Conservation (phyloP, 164 flowering plant genomes). For the Tinospora cordifolia region DNA sequence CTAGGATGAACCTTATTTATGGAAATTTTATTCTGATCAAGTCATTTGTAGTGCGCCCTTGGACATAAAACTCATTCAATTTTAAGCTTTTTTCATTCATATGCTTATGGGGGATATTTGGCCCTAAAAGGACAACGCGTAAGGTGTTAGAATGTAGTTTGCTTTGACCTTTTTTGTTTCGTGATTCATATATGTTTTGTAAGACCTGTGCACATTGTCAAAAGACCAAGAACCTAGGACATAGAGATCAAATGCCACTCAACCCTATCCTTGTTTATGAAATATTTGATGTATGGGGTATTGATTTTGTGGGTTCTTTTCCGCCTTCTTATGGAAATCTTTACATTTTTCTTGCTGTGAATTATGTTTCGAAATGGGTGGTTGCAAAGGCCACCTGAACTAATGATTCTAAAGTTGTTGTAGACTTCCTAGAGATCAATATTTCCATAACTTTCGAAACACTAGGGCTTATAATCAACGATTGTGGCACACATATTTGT, state of each 20-base stretch:
- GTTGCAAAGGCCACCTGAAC: neutral
- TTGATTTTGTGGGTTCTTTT: neutral
- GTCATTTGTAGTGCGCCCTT: neutral
- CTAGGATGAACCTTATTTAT: neutral
- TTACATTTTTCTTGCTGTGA: neutral
- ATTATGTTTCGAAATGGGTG: neutral
- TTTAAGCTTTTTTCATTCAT: too few species aligned
- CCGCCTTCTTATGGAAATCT: neutral
- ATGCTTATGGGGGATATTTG: too few species aligned
- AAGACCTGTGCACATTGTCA: too few species aligned
- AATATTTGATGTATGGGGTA: neutral
- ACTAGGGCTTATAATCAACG: neutral
- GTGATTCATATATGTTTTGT: too few species aligned
- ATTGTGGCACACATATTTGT: neutral
- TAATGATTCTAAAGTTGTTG: neutral
- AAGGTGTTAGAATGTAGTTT: too few species aligned
- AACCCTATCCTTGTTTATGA: neutral
- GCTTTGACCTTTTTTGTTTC: too few species aligned
- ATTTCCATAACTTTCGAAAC: neutral
- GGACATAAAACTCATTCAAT: neutral
- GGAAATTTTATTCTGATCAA: neutral
- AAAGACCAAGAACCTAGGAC: neutral
- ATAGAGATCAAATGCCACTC: neutral
- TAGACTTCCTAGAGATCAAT: neutral
- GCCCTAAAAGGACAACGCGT: too few species aligned